These are phyloP conservation scores for Cinnamomum micranthum DNA, from an alignment of 164 flowering plant species.

Conservation along the genomic window DNA sequence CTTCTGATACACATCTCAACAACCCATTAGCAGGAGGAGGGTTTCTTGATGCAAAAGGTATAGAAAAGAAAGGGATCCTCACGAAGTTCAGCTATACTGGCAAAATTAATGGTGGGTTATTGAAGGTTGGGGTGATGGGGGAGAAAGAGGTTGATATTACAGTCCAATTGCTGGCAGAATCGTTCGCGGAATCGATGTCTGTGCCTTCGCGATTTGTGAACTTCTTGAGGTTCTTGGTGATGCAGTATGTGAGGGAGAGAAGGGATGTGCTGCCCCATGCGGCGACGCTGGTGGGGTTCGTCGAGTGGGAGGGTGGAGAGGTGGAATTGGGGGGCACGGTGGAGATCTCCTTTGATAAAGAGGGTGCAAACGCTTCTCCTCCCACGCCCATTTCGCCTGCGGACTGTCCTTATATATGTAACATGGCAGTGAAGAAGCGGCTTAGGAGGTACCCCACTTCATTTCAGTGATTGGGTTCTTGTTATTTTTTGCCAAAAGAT, in stretches of 20 bases:
- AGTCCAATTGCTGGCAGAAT: conserved; percentile 63
- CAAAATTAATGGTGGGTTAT: conserved; percentile 50
- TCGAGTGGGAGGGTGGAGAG: conserved; percentile 35
- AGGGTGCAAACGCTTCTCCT: conserved; percentile 68
- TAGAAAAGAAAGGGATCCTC: conserved; percentile 46
- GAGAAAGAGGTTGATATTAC: conserved; percentile 54
- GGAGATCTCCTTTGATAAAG: conserved; percentile 65
- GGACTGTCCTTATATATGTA: conserved; percentile 76
- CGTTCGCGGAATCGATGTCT: conserved; percentile 76
- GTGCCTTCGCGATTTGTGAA: conserved; percentile 43
- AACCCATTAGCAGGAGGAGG: background rate
- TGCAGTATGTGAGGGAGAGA: conserved; percentile 80
- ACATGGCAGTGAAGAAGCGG: conserved; percentile 72
- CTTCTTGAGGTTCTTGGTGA: conserved; percentile 60
- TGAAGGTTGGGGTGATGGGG: conserved; percentile 59
- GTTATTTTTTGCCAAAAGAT: background rate
- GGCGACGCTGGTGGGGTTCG: conserved; percentile 73
- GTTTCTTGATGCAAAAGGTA: conserved; percentile 46
- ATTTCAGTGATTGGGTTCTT: background rate
- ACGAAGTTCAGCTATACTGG: conserved; percentile 37
- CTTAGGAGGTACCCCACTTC: conserved; percentile 56
- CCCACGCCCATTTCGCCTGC: conserved; percentile 77
- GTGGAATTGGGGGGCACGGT: conserved; percentile 78
- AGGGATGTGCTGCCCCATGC: conserved; percentile 59
- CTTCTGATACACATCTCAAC: conserved; percentile 2